Conservation (phyloP, 257 asterid species). For the Buddleja alternifolia region DNA sequence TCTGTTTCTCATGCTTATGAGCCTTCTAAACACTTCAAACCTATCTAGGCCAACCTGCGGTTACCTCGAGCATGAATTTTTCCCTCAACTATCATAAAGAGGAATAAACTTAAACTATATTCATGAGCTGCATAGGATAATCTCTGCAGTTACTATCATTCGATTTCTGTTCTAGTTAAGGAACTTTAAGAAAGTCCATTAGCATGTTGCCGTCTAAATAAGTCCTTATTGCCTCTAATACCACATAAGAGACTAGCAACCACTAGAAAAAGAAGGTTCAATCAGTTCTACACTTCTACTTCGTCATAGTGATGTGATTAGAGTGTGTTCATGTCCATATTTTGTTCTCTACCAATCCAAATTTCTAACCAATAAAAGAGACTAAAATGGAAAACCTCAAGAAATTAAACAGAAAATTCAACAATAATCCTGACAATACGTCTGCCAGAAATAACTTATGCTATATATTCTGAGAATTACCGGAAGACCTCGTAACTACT, state of each 20-base stretch:
- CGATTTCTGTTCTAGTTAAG: slow-evolving; percentile 9
- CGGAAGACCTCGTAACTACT: not conserved
- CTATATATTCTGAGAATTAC: not conserved
- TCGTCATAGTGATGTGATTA: not conserved
- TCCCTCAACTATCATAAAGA: slow-evolving; percentile 5
- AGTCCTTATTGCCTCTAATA: slow-evolving; percentile 5
- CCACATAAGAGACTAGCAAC: slow-evolving; percentile 1
- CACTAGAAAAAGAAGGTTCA: not conserved
- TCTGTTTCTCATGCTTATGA: not conserved
- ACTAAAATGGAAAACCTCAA: not conserved
- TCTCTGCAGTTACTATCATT: not conserved
- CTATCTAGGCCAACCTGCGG: not conserved
- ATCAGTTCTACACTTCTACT: not conserved
- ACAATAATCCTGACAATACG: not conserved
- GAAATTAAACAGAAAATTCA: not conserved
- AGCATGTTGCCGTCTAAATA: not conserved
- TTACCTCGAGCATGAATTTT: not conserved
- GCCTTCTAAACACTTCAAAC: not conserved
- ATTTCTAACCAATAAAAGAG: not conserved
- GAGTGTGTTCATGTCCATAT: not conserved
- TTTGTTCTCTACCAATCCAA: slow-evolving; percentile 7
- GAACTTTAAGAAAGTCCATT: not conserved
- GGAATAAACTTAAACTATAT: slow-evolving; percentile 7
- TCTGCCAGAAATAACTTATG: not conserved
- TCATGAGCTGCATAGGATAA: not conserved